phyloP scores from a whole-genome alignment of 176 grass and related monocot genomes.

The Aegilops longissima region DNA sequence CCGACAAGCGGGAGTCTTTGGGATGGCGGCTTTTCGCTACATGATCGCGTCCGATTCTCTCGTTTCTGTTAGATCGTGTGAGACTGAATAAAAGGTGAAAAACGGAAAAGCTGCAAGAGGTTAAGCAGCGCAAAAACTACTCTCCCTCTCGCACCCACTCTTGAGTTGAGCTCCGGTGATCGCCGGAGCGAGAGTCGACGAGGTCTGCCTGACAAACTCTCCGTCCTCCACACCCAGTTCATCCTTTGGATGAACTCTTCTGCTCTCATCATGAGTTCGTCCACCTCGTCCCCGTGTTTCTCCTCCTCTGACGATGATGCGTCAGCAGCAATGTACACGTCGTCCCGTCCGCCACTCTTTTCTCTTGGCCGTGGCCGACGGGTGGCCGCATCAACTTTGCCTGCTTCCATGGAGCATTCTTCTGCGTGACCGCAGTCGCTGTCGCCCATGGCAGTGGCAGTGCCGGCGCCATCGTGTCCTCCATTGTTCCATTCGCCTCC shows the following conservation, averaged over 20 bases:
- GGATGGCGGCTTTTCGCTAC: no score
- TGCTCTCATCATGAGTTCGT: conserved; percentile 46
- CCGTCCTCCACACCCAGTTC: conserved; percentile 59
- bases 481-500: background rate
- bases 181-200: no score
- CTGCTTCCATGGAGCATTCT: background rate
- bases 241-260: conserved; percentile 80
- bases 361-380: background rate
- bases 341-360: background rate
- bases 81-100: no score
- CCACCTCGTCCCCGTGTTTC: background rate
- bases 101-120: no score
- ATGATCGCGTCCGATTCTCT: no score
- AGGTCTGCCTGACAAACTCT: background rate
- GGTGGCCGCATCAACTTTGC: background rate
- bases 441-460: background rate
- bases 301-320: background rate
- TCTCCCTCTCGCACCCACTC: no score
- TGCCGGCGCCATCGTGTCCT: background rate
- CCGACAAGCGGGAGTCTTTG: no score
- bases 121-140: no score
- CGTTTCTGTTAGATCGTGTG: no score
- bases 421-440: background rate
- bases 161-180: no score
- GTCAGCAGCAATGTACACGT: background rate